Evolutionary conservation across 768 basidiomycete species (phyloP).

Genomic region (Paxillus involutus): DNA sequence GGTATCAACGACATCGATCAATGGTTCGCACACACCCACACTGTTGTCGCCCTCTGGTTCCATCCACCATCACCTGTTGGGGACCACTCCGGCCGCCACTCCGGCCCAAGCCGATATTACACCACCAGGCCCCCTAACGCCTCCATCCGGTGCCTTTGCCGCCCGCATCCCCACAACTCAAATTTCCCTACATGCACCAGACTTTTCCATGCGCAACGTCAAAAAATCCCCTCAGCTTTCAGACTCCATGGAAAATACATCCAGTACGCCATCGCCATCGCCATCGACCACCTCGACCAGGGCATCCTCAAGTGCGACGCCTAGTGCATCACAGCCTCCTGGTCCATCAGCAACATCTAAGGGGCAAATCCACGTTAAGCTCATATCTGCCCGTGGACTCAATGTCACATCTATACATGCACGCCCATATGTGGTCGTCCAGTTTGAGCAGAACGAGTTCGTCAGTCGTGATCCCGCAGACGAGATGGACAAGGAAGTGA

Average conservation of each 20-base stretch:
- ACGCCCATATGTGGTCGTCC: conserved; percentile 91
- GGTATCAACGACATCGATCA: neutral
- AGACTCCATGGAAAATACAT: conserved; percentile 35
- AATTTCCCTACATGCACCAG: conserved; percentile 83
- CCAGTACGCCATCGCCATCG: conserved; percentile 41
- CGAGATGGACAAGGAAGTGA: conserved; percentile 86
- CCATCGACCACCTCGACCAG: conserved; percentile 39
- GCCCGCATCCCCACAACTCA: conserved; percentile 54
- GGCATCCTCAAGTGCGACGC: conserved; percentile 30
- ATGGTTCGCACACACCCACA: conserved; percentile 13
- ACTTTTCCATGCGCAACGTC: conserved; percentile 75
- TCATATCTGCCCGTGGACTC: conserved; percentile 87
- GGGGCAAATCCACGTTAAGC: conserved; percentile 93
- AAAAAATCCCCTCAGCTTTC: conserved; percentile 34
- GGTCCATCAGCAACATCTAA: conserved; percentile 39
- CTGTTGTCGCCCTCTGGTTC: conserved; percentile 10
- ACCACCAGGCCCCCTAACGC: conserved; percentile 47
- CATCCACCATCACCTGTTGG: conserved; percentile 33
- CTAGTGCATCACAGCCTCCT: conserved; percentile 24
- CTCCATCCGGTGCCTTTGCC: conserved; percentile 47
- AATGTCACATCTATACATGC: conserved; percentile 65
- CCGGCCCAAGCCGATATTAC: conserved; percentile 35
- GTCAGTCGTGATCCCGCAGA: conserved; percentile 87
- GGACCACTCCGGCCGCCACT: conserved; percentile 15
- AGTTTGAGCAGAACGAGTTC: conserved; percentile 99